phyloP scores from a whole-genome alignment of 2,329 filamentous ascomycete genomes.

The Cordyceps javanica region DNA sequence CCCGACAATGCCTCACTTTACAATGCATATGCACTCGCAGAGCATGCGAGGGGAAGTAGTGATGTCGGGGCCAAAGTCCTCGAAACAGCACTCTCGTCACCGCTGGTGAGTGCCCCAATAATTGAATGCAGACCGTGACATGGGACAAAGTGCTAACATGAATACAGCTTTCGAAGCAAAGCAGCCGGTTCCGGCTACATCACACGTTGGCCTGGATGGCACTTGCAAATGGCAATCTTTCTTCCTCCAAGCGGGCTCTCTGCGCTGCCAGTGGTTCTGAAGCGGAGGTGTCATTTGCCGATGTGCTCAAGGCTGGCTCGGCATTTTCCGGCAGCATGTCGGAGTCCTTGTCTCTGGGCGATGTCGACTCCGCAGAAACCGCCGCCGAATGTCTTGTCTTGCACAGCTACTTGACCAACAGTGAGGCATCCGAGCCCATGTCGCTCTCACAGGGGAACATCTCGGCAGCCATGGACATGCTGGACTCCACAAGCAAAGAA shows the following conservation, averaged over 20 bases:
- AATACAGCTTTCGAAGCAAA: not conserved
- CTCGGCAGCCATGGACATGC: constrained; percentile 37
- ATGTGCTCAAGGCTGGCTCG: constrained; percentile 26
- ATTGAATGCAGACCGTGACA: no score
- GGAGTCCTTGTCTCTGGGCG: constrained; percentile 45
- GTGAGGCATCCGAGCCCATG: constrained; percentile 35
- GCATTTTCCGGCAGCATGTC: constrained; percentile 49
- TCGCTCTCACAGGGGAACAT: constrained; percentile 50
- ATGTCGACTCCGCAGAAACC: constrained; percentile 42
- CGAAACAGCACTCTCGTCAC: constrained; percentile 49
- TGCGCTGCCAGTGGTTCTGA: constrained; percentile 24
- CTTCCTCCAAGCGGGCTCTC: constrained; percentile 24
- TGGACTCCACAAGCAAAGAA: constrained; percentile 36
- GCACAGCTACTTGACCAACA: constrained; percentile 56
- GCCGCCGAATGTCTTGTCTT: constrained; percentile 59
- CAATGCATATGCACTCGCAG: constrained; percentile 71
- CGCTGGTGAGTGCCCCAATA: constrained; percentile 22
- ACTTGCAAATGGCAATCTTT: constrained; percentile 31
- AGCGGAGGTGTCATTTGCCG: not conserved
- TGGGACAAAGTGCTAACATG: not conserved
- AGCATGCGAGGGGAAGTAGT: constrained; percentile 51
- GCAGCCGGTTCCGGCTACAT: not conserved
- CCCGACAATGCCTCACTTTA: constrained; percentile 63
- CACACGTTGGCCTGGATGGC: constrained; percentile 60
- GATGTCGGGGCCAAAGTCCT: constrained; percentile 60